A percentile compares a stretch with the other conserved stretches of the same genome.
These are phyloP conservation scores for Suillus cothurnatus DNA, from an alignment of 768 basidiomycete species.

Conservation along the genomic window DNA sequence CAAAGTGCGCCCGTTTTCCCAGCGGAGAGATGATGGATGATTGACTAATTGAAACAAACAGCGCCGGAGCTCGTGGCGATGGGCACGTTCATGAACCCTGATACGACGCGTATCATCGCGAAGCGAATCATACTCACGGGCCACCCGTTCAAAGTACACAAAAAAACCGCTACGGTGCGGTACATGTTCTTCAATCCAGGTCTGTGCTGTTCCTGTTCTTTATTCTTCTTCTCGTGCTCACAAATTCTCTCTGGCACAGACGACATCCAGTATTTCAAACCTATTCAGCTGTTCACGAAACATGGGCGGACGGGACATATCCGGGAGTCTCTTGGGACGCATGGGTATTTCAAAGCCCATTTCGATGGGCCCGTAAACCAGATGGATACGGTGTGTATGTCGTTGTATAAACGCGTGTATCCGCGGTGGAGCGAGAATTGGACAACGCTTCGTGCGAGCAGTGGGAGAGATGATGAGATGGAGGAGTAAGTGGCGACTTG, in stretches of 20 bases:
- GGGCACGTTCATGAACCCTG: constrained; percentile 84
- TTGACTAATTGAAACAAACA: constrained; percentile 26
- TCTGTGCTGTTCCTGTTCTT: constrained; percentile 32
- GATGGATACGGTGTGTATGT: constrained; percentile 98
- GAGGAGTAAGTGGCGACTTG: constrained; percentile 5
- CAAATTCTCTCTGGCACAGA: constrained; percentile 42
- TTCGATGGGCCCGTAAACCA: constrained; percentile 93
- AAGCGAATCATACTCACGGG: constrained; percentile 96
- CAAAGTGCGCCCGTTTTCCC: constrained; percentile 52
- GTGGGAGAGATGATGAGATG: constrained; percentile 30
- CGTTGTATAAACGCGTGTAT: constrained; percentile 77
- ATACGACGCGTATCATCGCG: constrained; percentile 88
- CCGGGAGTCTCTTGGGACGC: constrained; percentile 87
- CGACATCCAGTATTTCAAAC: constrained; percentile 92
- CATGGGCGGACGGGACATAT: constrained; percentile 65
- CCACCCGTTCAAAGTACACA: constrained; percentile 96
- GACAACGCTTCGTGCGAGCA: constrained; percentile 25
- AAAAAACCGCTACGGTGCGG: constrained; percentile 94
- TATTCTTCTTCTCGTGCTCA: constrained; percentile 6
- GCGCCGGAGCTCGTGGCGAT: constrained; percentile 84
- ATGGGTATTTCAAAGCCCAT: constrained; percentile 97
- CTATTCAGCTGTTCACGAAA: constrained; percentile 87
- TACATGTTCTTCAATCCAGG: constrained; percentile 98
- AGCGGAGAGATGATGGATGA: constrained; percentile 2
- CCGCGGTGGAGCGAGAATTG: constrained; percentile 70